phyloP scores from a whole-genome alignment of 177 flowering plant species.

The Vitis hybrid region DNA sequence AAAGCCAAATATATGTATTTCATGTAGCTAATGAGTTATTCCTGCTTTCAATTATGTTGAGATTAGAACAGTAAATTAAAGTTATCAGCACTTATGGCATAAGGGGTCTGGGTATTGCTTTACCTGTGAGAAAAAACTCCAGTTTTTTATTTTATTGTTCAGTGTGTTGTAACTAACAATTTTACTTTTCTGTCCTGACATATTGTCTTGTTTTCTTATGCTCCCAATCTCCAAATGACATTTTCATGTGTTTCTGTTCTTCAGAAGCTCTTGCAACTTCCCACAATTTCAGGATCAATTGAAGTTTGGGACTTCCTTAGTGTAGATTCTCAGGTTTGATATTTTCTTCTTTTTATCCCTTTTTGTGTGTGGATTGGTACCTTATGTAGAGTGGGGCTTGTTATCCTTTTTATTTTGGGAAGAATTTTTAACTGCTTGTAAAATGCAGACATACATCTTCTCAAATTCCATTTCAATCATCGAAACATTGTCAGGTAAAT shows the following conservation, averaged over 20 bases:
- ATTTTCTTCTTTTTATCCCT: not conserved
- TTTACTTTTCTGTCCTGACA: not conserved
- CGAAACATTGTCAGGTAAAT: constrained; percentile 82
- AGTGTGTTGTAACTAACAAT: not conserved
- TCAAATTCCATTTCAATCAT: constrained; percentile 83
- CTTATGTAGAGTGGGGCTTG: not conserved
- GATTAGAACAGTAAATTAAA: not conserved
- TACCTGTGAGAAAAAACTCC: not conserved
- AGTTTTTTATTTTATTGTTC: not conserved
- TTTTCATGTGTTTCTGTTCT: constrained; percentile 15
- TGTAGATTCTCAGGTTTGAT: constrained; percentile 94
- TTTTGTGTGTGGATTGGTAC: not conserved
- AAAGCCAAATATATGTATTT: too few species aligned
- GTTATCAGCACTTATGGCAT: not conserved
- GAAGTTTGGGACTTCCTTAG: constrained; percentile 99
- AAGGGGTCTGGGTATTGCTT: not conserved
- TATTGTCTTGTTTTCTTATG: not conserved
- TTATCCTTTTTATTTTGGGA: not conserved
- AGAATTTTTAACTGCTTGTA: constrained; percentile 1
- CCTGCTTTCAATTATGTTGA: not conserved
- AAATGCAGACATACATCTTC: constrained; percentile 82
- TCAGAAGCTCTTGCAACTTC: constrained; percentile 88
- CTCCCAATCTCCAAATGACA: constrained; percentile 1
- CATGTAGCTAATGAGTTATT: not conserved
- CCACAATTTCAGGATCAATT: constrained; percentile 81